phyloP scores from a whole-genome alignment of 805 yeast species.

The Pichia insulana region DNA sequence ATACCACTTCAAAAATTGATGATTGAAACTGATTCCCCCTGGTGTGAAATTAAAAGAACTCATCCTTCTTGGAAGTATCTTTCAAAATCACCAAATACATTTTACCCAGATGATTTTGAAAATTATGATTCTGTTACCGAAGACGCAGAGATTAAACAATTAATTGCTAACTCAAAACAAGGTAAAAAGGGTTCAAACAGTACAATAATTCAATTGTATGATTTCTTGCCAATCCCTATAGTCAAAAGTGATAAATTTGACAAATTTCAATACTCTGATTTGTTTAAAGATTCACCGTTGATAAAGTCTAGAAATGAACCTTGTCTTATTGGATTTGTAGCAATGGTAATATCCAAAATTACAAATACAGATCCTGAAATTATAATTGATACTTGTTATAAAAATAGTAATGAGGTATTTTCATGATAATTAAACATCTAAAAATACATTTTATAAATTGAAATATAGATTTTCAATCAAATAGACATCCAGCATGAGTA shows the following conservation, averaged over 20 bases:
- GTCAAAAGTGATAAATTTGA: conserved; percentile 49
- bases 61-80: conserved; percentile 65
- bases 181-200: conserved; percentile 1
- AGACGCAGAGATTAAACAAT: conserved; percentile 6
- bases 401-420: conserved; percentile 42
- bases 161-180: conserved; percentile 13
- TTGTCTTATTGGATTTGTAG: conserved; percentile 73
- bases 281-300: conserved; percentile 34
- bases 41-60: conserved; percentile 89
- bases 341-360: conserved; percentile 52
- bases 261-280: conserved; percentile 23
- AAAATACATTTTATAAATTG: not conserved
- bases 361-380: conserved; percentile 33
- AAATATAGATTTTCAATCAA: not conserved
- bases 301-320: conserved; percentile 91
- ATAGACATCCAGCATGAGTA: not conserved
- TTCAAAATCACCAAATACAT: conserved; percentile 45
- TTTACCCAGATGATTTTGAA: conserved; percentile 36
- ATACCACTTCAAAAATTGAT: conserved; percentile 68
- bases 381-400: conserved; percentile 42
- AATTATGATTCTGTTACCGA: conserved; percentile 6
- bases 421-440: conserved; percentile 12
- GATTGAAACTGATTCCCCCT: conserved; percentile 95
- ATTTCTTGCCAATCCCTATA: conserved; percentile 50
- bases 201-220: conserved; percentile 31